A percentile compares a stretch with the other conserved stretches of the same genome.
phyloP scores from a whole-genome alignment of 2,329 filamentous ascomycete species.

The Microascus cirrosus region DNA sequence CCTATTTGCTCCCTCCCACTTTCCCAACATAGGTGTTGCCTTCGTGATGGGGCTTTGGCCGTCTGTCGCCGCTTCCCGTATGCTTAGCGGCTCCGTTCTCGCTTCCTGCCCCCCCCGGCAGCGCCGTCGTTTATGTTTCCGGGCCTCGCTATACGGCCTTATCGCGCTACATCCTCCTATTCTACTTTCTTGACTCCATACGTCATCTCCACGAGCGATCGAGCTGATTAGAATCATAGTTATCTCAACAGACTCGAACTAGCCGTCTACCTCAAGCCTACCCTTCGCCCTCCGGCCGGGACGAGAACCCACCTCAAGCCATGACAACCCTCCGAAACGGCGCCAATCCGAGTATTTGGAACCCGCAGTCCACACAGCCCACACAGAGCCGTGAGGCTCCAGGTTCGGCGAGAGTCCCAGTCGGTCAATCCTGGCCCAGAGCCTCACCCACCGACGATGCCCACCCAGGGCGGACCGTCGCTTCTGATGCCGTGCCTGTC shows the following conservation, averaged over 20 bases:
- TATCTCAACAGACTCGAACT: neutral
- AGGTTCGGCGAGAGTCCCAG: neutral
- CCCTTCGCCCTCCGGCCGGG: neutral
- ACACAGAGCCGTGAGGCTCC: neutral
- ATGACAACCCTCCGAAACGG: neutral
- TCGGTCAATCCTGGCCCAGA: neutral
- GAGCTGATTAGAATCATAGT: neutral
- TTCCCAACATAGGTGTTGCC: neutral
- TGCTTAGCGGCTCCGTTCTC: neutral
- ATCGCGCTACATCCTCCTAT: neutral
- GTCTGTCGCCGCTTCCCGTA: neutral
- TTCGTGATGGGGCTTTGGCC: neutral
- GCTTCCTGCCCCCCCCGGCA: neutral
- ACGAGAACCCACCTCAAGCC: neutral
- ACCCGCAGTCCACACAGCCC: neutral
- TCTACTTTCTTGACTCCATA: neutral
- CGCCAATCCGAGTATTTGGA: neutral
- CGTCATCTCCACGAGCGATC: neutral
- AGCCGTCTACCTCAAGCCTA: neutral
- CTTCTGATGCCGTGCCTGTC: neutral
- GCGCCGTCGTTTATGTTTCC: neutral
- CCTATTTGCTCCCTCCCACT: neutral
- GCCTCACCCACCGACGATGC: neutral
- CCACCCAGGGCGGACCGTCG: neutral
- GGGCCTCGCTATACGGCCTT: neutral